Base-by-base conservation (phyloP, 2,329 filamentous ascomycete species). In the Ceratocystis colombiana region DNA sequence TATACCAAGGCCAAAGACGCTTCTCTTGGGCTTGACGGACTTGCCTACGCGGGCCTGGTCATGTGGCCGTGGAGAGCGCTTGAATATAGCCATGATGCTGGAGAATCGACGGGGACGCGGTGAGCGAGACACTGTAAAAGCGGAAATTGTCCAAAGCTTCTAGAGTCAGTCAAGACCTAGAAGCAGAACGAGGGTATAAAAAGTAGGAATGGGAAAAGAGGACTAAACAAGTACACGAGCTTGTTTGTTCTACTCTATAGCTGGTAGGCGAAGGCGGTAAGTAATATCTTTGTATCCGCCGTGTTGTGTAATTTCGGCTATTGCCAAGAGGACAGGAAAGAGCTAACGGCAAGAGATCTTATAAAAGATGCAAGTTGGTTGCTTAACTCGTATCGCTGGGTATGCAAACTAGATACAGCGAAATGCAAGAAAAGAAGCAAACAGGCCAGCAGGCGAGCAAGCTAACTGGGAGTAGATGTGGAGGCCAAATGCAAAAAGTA, bases 1-100 rank as follows among this genome's bases (percentile, higher is more conserved):
- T 37, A 30, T 50, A 1, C 25, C 45, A n/a, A 55, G 57, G 10
- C 28, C 20, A 44, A 61, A 45, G 20, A 50, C 6, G 3, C 45
- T 74, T 74, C 80, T 82, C 82, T 88, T 94, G 81, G 88, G 82
- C 82, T 90, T 92, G 76, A 85, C 82, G 77, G 88, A 82, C 85
- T 96, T 96, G 80, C 90, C 88, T 77, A 92, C 88, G 74, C 91
- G 89, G 77, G 71, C 72, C 70, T 70, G 69, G 72, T 93, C 88
- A 77, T 64, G 64, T 72, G 88, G 87, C 76, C 86, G 82, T 79
- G 94, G 92, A 74, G 91, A 92, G 76, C 90, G 90, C 80, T 91
- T 95, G 82, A 96, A 96, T 90, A 96, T 96, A 77, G 55, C 59
- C 50, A 67, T 33, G 62, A 67, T 41, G 7, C 30, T n/a, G 46